Percentiles rank a stretch among this genome's conserved stretches.
Conservation (phyloP, 75 land plant genomes). For the Azolla pinnata region DNA sequence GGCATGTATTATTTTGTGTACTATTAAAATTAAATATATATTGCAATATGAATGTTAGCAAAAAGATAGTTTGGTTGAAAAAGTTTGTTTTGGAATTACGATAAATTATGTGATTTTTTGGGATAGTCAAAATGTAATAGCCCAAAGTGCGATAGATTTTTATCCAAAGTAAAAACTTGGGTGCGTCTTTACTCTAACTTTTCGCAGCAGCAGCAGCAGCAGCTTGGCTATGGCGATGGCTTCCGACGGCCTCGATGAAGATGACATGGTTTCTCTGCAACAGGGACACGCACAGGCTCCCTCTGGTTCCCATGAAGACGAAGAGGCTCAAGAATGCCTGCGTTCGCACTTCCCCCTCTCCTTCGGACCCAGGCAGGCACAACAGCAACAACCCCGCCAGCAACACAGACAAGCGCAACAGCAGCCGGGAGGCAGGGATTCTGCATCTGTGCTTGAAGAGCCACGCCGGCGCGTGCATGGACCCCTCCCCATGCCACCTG, state of each 20-base stretch:
- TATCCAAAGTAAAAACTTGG: neutral
- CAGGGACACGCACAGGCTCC: neutral
- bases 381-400: constrained; percentile 43
- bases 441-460: too few relatives aligned
- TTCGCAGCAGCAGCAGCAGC: too few relatives aligned
- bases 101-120: too few relatives aligned
- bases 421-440: neutral
- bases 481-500: constrained; percentile 2
- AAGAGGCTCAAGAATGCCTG: constrained; percentile 13
- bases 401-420: neutral
- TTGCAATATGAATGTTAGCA: too few relatives aligned
- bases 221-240: too few relatives aligned
- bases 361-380: constrained; percentile 73
- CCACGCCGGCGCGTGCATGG: neutral
- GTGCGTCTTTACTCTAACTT: neutral
- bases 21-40: neutral
- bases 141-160: neutral
- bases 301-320: neutral
- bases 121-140: too few relatives aligned
- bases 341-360: constrained; percentile 76
- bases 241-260: too few relatives aligned
- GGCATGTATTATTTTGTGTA: neutral
- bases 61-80: neutral
- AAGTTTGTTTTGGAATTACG: neutral
- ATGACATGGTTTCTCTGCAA: neutral